These are phyloP conservation scores for Nemania sp. DNA, from an alignment of 2,329 filamentous ascomycete species.

Conservation along the genomic window DNA sequence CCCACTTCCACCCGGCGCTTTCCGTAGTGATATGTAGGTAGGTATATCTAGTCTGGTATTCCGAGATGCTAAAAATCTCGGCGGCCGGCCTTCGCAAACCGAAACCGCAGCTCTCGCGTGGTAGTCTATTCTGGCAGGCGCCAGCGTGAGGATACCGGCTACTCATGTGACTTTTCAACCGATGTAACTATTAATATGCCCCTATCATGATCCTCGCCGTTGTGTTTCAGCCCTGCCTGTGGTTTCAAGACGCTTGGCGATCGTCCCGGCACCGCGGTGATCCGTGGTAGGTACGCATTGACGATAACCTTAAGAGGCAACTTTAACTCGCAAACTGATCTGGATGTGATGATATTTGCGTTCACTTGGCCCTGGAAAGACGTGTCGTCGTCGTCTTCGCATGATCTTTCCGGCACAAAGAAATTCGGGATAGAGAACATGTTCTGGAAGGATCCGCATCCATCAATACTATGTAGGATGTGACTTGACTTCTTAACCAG, in stretches of 20 bases:
- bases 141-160: background rate
- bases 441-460: constrained; percentile 26
- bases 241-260: constrained; percentile 48
- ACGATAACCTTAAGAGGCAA: constrained; percentile 20
- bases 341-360: constrained; percentile 1
- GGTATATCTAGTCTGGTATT: constrained; percentile 3
- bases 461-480: constrained; percentile 4
- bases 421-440: constrained; percentile 16
- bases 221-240: constrained; percentile 45
- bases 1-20: constrained; percentile 11
- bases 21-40: constrained; percentile 5
- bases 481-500: too few relatives aligned
- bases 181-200: constrained; percentile 7
- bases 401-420: constrained; percentile 20
- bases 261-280: constrained; percentile 42
- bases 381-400: constrained; percentile 2
- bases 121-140: constrained; percentile 14
- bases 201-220: constrained; percentile 30
- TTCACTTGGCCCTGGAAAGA: constrained; percentile 9
- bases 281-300: constrained; percentile 39
- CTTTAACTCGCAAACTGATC: background rate
- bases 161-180: background rate
- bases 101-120: constrained; percentile 10
- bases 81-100: constrained; percentile 25
- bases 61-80: constrained; percentile 21